phyloP scores from a whole-genome alignment of 345 rosid species.

The Ricinus communis region DNA sequence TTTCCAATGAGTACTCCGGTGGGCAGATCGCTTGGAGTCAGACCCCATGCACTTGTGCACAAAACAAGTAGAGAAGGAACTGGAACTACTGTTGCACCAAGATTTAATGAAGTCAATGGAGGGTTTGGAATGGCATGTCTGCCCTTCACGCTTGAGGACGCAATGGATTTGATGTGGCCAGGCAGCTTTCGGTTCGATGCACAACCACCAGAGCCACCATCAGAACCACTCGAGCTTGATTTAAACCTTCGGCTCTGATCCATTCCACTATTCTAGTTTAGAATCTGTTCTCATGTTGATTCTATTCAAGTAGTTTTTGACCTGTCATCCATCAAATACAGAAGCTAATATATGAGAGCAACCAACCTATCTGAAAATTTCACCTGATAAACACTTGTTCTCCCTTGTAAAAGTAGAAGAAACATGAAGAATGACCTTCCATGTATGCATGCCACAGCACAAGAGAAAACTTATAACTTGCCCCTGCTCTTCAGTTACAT shows the following conservation, averaged over 20 bases:
- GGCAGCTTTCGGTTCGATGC: constrained; percentile 69
- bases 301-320: constrained; percentile 12
- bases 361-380: constrained; percentile 10
- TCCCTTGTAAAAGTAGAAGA: constrained; percentile 22
- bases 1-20: constrained; percentile 32
- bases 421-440: constrained; percentile 22
- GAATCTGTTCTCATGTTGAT: constrained; percentile 13
- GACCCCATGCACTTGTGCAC: constrained; percentile 57
- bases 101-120: constrained; percentile 40
- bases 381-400: constrained; percentile 14
- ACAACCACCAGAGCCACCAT: constrained; percentile 33
- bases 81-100: constrained; percentile 32
- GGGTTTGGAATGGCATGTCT: constrained; percentile 38
- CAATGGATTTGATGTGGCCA: constrained; percentile 60
- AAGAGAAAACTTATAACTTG: neutral
- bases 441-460: constrained; percentile 5
- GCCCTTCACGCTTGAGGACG: constrained; percentile 41
- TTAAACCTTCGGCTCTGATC: constrained; percentile 59
- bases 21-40: constrained; percentile 56
- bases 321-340: constrained; percentile 27
- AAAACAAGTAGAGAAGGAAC: constrained; percentile 43
- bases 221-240: constrained; percentile 49
- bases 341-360: constrained; percentile 29
- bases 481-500: neutral
- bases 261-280: constrained; percentile 12